phyloP scores from a whole-genome alignment of 164 flowering plant genomes.

The Nymphaea colorata region DNA sequence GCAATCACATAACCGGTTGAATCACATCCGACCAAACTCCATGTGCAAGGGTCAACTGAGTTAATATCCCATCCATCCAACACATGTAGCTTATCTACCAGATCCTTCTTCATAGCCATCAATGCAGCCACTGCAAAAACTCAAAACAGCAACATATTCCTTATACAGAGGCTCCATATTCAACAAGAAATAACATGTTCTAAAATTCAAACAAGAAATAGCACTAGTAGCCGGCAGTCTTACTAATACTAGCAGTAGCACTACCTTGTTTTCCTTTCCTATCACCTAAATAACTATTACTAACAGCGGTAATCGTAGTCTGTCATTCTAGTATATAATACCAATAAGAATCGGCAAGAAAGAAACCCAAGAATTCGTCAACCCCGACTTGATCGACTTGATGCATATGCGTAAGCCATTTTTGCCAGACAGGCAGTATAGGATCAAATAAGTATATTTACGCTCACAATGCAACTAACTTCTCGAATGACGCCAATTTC shows the following conservation, averaged over 20 bases:
- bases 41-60: slow-evolving; percentile 97
- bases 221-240: no score
- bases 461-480: no score
- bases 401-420: no score
- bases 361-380: not conserved
- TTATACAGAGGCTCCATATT: not conserved
- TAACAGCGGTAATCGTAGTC: no score
- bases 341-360: not conserved
- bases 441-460: no score
- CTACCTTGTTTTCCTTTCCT: no score
- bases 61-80: slow-evolving; percentile 95
- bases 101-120: slow-evolving; percentile 77
- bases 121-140: slow-evolving; percentile 63
- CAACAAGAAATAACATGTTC: not conserved
- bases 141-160: not conserved
- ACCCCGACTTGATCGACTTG: no score
- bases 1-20: slow-evolving; percentile 72
- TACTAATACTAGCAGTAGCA: no score
- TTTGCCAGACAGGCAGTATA: no score
- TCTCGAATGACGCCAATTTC: no score
- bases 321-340: not conserved
- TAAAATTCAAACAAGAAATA: no score
- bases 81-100: slow-evolving; percentile 42
- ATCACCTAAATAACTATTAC: no score
- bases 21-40: slow-evolving; percentile 90